phyloP scores from a whole-genome alignment of 2,329 filamentous ascomycete species.

The Kalmusia sp. region DNA sequence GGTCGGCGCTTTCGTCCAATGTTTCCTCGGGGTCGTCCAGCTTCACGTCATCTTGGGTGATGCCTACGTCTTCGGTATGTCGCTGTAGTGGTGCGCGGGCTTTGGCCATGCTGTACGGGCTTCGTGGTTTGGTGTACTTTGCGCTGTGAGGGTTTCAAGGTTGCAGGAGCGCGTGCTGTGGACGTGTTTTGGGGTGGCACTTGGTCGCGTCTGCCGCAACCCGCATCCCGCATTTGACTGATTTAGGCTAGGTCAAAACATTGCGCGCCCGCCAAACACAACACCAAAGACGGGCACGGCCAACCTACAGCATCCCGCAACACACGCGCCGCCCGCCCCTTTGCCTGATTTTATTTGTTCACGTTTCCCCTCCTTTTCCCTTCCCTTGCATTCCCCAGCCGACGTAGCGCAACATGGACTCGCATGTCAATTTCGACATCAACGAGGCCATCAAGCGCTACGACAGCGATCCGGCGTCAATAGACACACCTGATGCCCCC shows the following conservation, averaged over 20 bases:
- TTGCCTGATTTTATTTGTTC: slow-evolving; percentile 18
- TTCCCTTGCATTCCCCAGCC: slow-evolving; percentile 13
- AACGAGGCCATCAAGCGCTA: slow-evolving; percentile 97
- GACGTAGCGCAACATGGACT: slow-evolving; percentile 70
- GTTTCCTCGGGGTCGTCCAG: slow-evolving; percentile 49
- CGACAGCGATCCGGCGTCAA: slow-evolving; percentile 86
- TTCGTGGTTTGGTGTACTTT: slow-evolving; percentile 7
- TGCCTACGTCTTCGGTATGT: slow-evolving; percentile 33
- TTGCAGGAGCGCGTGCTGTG: slow-evolving; percentile 3
- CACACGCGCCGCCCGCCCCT: slow-evolving; percentile 11
- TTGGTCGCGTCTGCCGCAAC: background rate
- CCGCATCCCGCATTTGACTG: slow-evolving; percentile 14
- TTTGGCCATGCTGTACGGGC: slow-evolving; percentile 36
- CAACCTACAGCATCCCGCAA: slow-evolving; percentile 20
- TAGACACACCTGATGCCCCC: slow-evolving; percentile 87
- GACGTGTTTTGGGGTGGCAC: background rate
- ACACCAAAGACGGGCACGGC: slow-evolving; percentile 6
- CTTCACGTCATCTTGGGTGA: slow-evolving; percentile 36
- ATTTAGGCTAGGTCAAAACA: slow-evolving; percentile 31
- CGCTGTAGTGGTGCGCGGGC: slow-evolving; percentile 34
- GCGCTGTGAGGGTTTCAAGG: background rate
- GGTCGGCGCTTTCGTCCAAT: slow-evolving; percentile 57
- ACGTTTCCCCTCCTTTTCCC: slow-evolving; percentile 16
- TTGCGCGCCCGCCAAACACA: slow-evolving; percentile 23
- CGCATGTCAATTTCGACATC: slow-evolving; percentile 83